Evolutionary conservation across 176 grass and related monocot genomes (phyloP), one percentile per base, ranked within the genome.

Genomic region (Dendrocalamus sinicus): DNA sequence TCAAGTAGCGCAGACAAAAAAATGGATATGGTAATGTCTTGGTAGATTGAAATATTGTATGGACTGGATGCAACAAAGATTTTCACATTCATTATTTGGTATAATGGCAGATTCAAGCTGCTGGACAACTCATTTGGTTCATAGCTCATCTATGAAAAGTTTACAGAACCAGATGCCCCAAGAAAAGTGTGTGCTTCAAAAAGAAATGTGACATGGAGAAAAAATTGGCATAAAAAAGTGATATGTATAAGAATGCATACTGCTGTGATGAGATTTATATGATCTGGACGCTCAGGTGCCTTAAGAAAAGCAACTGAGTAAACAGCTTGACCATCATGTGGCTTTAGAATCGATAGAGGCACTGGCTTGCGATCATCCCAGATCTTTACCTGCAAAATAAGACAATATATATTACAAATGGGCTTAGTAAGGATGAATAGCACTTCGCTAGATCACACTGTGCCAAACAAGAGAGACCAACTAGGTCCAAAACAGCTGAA

Each of bases 211-310:
- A 78, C 73, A 50, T 35, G 48, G 16, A 51, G 43, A 57, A 39
- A 69, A n/a, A 4, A 67, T 14, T 81, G 19, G 12, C 72, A 59
- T 40, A 70, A 35, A 50, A 51, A 76, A 67, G 9, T 80, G 20
- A 86, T 88, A 15, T 67, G 72, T 41, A 79, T 50, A 85, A 86
- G 63, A 83, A 75, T 50, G 65, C 88, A 70, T 94, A 99, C 97
- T 17, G 97, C 90, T 41, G 97, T 99, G 68, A 96, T 90, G 59
- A 99, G 97, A 91, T 99, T 96, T 73, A 99, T 96, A 82, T 99
- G 97, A 89, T 88, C 85, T 65, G 97, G 97, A 16, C 43, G 90
- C 39, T 99, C 87, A 83, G 94, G 92, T 70, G 97, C 87, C 35
- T 87, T 96, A 75, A 99, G 84, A 86, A 99, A 99, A 72, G 92